Evolutionary conservation across 768 basidiomycete species (phyloP), one percentile per base, ranked within the genome.

Genomic region (Sutorius australiensis): DNA sequence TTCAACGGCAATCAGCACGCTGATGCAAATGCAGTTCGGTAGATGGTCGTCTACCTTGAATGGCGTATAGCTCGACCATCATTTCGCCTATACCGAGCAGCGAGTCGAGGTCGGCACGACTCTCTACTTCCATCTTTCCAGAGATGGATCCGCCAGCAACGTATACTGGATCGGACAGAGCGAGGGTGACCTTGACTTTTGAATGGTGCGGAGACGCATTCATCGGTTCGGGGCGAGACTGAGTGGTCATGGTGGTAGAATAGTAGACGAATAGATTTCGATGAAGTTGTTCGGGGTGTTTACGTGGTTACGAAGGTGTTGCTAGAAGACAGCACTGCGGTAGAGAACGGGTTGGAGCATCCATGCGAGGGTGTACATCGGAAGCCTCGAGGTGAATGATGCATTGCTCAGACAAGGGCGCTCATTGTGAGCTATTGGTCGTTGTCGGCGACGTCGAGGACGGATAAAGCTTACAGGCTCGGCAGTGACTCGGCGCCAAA

Each of bases 121-220:
- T 87, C 68, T 92, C 89, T 63, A 92, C 76, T 65, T 89, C 82
- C 78, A 92, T 77, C 72, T 86, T 89, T 11, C 90, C 90, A 6
- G 82, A 74, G 32, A 91, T 76, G 57, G 77, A 71, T 34, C 74
- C 72, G 0, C 90, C 90, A 1, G 89, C 84, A 46, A 89, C 78
- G 61, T 80, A 87, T 28, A 77, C 73, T 2, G 79, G 66, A 57
- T 87, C 79, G 2, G 80, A 77, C 7, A 89, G 73, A 7, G 74
- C 77, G 17, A 87, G 64, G 12, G 84, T 77, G 14, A 89, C 79
- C 67, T 80, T 88, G 67, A 92, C 80, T 71, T 90, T 92, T 27
- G 88, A 74, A 67, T 92, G 90, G 65, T 85, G 75, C 0, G 84
- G 77, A n/a, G 83, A 81, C 30, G 86, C 84, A 70, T 92, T 92